phyloP scores from a whole-genome alignment of 768 basidiomycete genomes.

The Leccinum rimulosum region DNA sequence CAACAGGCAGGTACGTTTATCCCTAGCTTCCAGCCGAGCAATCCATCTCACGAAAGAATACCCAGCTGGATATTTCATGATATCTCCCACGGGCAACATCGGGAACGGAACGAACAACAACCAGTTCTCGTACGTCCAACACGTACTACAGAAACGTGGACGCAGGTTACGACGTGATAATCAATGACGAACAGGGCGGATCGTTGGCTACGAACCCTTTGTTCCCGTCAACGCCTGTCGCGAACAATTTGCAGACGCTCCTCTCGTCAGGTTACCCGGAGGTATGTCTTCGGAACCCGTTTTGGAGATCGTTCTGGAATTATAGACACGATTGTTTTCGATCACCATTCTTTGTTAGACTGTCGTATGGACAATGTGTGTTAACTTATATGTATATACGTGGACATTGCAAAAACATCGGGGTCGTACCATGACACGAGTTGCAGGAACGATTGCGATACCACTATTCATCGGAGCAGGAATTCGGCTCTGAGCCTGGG shows the following conservation, averaged over 20 bases:
- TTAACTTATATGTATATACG: conserved; percentile 10
- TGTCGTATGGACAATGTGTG: conserved; percentile 2
- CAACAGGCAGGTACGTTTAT: conserved; percentile 55
- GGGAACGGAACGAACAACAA: conserved; percentile 75
- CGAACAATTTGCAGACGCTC: not conserved
- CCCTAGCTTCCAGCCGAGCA: not conserved
- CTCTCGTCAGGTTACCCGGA: conserved; percentile 37
- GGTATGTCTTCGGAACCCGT: conserved; percentile 8
- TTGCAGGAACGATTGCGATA: conserved; percentile 69
- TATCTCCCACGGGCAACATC: conserved; percentile 43
- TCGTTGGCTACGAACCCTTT: conserved; percentile 34
- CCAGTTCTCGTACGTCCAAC: conserved; percentile 58
- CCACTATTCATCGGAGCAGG: conserved; percentile 74
- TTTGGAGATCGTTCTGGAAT: not conserved
- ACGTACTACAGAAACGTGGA: conserved; percentile 61
- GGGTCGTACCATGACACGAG: not conserved
- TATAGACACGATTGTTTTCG: not conserved
- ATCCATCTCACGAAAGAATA: not conserved
- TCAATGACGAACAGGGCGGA: conserved; percentile 56
- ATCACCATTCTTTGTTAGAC: not conserved
- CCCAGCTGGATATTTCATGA: conserved; percentile 50
- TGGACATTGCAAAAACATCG: conserved; percentile 6
- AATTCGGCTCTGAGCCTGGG: no score
- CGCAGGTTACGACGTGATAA: conserved; percentile 60
- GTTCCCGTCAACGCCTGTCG: conserved; percentile 7